Evolutionary conservation across 257 asterid species (phyloP).

Genomic region (Handroanthus guayacan): DNA sequence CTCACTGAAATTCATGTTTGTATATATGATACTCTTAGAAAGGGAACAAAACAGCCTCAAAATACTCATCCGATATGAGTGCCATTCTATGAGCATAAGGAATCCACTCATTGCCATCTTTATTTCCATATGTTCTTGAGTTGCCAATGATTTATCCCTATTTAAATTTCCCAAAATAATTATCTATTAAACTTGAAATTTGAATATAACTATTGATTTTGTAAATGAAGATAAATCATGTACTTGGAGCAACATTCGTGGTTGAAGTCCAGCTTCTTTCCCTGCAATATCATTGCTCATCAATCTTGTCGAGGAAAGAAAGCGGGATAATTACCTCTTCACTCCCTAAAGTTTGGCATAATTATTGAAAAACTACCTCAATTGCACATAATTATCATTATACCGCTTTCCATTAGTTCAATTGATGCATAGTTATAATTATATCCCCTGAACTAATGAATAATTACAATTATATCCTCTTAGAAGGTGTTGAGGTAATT

Average conservation of each 20-base stretch:
- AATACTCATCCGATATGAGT: constrained; percentile 53
- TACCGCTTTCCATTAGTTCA: no score
- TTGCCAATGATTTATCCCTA: constrained; percentile 60
- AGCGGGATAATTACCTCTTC: not conserved
- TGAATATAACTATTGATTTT: not conserved
- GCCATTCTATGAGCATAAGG: constrained; percentile 60
- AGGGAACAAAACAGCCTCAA: constrained; percentile 37
- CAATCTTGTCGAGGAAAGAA: not conserved
- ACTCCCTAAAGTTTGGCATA: no score
- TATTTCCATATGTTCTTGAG: not conserved
- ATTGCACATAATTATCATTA: no score
- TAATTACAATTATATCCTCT: no score
- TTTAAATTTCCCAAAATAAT: constrained; percentile 2
- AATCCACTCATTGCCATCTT: constrained; percentile 41
- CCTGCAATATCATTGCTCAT: constrained; percentile 36
- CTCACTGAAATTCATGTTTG: not conserved
- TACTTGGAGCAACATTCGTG: constrained; percentile 50
- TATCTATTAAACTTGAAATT: not conserved
- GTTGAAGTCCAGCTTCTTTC: constrained; percentile 54
- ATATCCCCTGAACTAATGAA: no score
- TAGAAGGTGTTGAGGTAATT: no score
- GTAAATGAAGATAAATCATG: not conserved
- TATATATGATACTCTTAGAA: not conserved
- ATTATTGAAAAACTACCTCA: no score
- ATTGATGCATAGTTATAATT: no score